phyloP scores from a whole-genome alignment of 2,329 filamentous ascomycete species.

The Aspergillus ruber region DNA sequence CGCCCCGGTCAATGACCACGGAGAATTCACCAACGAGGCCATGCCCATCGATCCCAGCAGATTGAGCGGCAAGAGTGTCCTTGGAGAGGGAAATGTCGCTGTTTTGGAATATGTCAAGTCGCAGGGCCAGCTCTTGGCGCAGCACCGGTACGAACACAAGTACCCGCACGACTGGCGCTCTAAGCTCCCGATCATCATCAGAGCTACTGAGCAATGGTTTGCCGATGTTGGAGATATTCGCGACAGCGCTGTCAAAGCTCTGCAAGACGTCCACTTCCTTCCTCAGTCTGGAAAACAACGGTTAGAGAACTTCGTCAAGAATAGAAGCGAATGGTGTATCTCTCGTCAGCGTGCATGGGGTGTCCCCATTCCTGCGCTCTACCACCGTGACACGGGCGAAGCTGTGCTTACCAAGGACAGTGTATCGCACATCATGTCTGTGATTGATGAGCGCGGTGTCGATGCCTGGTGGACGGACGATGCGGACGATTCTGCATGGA shows the following conservation, averaged over 20 bases:
- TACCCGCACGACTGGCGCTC: slow-evolving; percentile 98
- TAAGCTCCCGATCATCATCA: slow-evolving; percentile 81
- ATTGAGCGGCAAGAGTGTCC: slow-evolving; percentile 66
- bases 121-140: slow-evolving; percentile 56
- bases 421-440: slow-evolving; percentile 75
- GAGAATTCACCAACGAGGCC: slow-evolving; percentile 72
- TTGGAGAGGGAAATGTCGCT: slow-evolving; percentile 60
- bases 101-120: slow-evolving; percentile 64
- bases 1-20: slow-evolving; percentile 77
- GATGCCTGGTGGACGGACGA: slow-evolving; percentile 92
- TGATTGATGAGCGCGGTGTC: slow-evolving; percentile 71
- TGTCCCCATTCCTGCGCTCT: slow-evolving; percentile 88
- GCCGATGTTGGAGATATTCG: slow-evolving; percentile 85
- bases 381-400: slow-evolving; percentile 60
- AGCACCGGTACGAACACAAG: slow-evolving; percentile 74
- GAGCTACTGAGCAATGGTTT: slow-evolving; percentile 97
- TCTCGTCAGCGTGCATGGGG: slow-evolving; percentile 95
- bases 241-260: slow-evolving; percentile 59
- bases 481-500: slow-evolving; percentile 69
- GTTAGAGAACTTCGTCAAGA: slow-evolving; percentile 77
- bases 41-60: slow-evolving; percentile 62
- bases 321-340: slow-evolving; percentile 94
- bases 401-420: slow-evolving; percentile 73
- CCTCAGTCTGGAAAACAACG: slow-evolving; percentile 67
- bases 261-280: slow-evolving; percentile 69